Evolutionary conservation across 805 yeast species (phyloP).

Genomic region (Wickerhamomyces queroliae): DNA sequence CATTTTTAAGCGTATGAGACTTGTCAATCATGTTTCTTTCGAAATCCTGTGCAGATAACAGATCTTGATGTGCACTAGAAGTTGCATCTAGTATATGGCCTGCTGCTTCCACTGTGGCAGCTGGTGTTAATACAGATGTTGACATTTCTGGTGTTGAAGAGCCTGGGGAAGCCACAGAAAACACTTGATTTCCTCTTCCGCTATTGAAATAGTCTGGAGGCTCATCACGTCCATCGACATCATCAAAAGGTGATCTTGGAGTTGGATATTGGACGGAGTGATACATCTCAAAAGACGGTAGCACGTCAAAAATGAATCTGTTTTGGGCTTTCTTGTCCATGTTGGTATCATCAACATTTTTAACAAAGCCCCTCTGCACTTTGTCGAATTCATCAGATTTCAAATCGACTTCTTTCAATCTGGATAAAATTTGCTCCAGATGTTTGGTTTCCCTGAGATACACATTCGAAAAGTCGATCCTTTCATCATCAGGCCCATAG

Average conservation of each 20-base stretch:
- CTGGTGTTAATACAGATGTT: too few relatives aligned
- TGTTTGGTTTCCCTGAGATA: neutral
- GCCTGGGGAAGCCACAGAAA: too few relatives aligned
- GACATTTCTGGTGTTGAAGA: too few relatives aligned
- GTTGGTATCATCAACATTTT: neutral
- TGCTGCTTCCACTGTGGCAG: too few relatives aligned
- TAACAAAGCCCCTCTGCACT: neutral
- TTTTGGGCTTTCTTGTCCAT: slow-evolving; percentile 5
- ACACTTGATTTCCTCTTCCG: slow-evolving; percentile 11
- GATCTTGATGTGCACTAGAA: too few relatives aligned
- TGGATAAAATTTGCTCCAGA: neutral
- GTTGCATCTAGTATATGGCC: too few relatives aligned
- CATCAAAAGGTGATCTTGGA: too few relatives aligned
- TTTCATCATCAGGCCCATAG: neutral
- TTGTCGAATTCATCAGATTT: neutral
- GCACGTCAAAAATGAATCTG: slow-evolving; percentile 37
- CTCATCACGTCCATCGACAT: slow-evolving; percentile 23
- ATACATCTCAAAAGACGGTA: slow-evolving; percentile 69
- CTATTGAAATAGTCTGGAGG: slow-evolving; percentile 30
- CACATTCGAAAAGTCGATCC: neutral
- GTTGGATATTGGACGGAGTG: slow-evolving; percentile 38
- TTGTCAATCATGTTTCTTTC: slow-evolving; percentile 47
- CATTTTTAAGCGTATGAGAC: slow-evolving; percentile 38
- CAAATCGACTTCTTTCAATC: neutral
- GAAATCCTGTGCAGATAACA: neutral